Conservation (phyloP, 116 monocot genomes). For the Zostera marina region DNA sequence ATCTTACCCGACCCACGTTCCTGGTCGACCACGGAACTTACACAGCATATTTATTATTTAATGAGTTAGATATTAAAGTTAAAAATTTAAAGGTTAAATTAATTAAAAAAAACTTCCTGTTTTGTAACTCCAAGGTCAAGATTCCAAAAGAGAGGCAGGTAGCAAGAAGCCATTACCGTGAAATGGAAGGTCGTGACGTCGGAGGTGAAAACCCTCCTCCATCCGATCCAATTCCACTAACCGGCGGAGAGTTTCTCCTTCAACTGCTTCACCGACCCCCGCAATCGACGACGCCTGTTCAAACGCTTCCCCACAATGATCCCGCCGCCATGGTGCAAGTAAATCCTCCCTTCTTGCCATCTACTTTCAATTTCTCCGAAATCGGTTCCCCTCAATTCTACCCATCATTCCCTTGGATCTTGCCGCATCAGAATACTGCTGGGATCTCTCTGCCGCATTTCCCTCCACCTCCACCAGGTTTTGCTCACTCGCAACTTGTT, state of each 20-base stretch:
- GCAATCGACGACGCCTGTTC: background rate
- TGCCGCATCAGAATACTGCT: background rate
- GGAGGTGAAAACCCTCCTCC: background rate
- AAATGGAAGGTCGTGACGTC: too few relatives aligned
- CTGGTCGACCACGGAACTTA: too few relatives aligned
- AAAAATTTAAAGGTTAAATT: too few relatives aligned
- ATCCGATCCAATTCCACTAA: constrained; percentile 3
- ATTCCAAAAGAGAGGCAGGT: too few relatives aligned
- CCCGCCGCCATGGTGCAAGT: constrained; percentile 22
- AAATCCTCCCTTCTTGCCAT: constrained; percentile 11
- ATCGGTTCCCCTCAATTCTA: background rate
- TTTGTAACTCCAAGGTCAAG: too few relatives aligned
- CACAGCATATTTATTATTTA: too few relatives aligned
- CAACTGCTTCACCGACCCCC: constrained; percentile 15
- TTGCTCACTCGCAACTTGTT: background rate
- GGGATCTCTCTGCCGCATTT: constrained; percentile 2
- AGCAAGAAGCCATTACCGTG: too few relatives aligned
- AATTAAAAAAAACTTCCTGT: too few relatives aligned
- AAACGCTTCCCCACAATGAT: constrained; percentile 5
- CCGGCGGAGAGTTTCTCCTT: constrained; percentile 22
- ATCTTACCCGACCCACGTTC: too few relatives aligned
- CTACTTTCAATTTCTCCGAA: background rate
- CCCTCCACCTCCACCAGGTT: constrained; percentile 6
- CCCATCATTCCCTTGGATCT: background rate
- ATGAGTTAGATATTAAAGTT: too few relatives aligned